Percentiles rank a stretch among this genome's conserved stretches.
Evolutionary conservation across 768 basidiomycete species (phyloP).

Genomic region (Mrakia hoshinonis): DNA sequence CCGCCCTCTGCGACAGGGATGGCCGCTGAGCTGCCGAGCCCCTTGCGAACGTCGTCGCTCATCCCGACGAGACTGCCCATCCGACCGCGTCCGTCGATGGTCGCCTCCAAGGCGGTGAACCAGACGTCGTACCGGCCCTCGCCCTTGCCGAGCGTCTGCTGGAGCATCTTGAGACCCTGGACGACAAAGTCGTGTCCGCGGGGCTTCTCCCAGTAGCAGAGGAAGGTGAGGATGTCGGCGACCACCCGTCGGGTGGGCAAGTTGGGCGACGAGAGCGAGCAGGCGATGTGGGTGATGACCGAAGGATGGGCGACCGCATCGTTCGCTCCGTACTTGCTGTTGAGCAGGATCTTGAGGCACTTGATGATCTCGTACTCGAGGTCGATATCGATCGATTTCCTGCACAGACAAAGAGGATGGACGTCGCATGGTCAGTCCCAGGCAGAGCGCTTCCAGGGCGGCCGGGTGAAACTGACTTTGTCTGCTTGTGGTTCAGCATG

Average conservation of each 20-base stretch:
- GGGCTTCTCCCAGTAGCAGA: conserved; percentile 52
- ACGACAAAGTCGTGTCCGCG: conserved; percentile 61
- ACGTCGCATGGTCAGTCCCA: neutral
- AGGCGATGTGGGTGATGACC: conserved; percentile 69
- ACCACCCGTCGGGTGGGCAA: conserved; percentile 68
- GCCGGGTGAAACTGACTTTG: neutral
- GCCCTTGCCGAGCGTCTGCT: conserved; percentile 22
- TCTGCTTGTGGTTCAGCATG: conserved; percentile 62
- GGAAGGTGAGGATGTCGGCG: conserved; percentile 66
- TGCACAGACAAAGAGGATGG: conserved; percentile 33
- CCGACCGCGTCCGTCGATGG: conserved; percentile 72
- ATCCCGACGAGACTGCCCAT: conserved; percentile 95
- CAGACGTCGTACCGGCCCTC: conserved; percentile 62
- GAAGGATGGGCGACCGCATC: conserved; percentile 66
- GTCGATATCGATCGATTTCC: conserved; percentile 56
- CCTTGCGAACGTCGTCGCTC: conserved; percentile 70
- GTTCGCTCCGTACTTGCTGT: conserved; percentile 55
- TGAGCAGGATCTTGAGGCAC: conserved; percentile 73
- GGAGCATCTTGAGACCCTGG: conserved; percentile 54
- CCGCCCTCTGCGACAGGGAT: conserved; percentile 36
- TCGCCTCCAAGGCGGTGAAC: conserved; percentile 72
- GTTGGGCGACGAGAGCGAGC: conserved; percentile 71
- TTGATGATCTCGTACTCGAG: conserved; percentile 84
- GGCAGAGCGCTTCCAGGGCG: neutral
- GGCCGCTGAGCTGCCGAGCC: conserved; percentile 13